Evolutionary conservation across 768 basidiomycete genomes (phyloP).

Genomic region (Lactarius indigo): DNA sequence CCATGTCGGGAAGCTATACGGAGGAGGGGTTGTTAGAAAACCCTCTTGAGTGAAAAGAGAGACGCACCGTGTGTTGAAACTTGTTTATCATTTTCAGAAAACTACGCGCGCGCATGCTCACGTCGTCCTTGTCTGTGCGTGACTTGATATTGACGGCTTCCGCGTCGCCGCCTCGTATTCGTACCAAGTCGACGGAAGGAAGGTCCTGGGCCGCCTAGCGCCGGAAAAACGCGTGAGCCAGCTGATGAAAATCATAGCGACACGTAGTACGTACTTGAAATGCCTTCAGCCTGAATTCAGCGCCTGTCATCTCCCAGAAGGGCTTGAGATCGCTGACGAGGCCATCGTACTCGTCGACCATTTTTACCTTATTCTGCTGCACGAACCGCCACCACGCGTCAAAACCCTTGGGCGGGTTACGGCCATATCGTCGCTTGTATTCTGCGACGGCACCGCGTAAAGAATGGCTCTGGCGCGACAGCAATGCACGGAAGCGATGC

Average conservation of each 20-base stretch:
- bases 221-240: not conserved
- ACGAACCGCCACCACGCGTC: slow-evolving; percentile 89
- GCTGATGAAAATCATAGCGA: slow-evolving; percentile 4
- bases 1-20: slow-evolving; percentile 83
- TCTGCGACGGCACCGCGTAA: slow-evolving; percentile 75
- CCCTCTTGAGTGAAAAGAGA: not conserved
- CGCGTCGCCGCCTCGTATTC: slow-evolving; percentile 62
- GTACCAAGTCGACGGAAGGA: slow-evolving; percentile 84
- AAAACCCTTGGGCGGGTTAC: slow-evolving; percentile 85
- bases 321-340: slow-evolving; percentile 78
- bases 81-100: slow-evolving; percentile 72
- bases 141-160: slow-evolving; percentile 53
- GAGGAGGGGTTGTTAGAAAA: slow-evolving; percentile 6
- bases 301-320: slow-evolving; percentile 73
- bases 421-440: slow-evolving; percentile 73
- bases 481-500: slow-evolving; percentile 56
- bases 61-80: slow-evolving; percentile 58
- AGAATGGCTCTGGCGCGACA: slow-evolving; percentile 76
- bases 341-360: slow-evolving; percentile 88
- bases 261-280: slow-evolving; percentile 43
- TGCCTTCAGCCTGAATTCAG: slow-evolving; percentile 65
- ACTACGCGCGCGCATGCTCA: slow-evolving; percentile 72
- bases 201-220: slow-evolving; percentile 60
- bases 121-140: slow-evolving; percentile 61
- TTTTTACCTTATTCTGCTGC: slow-evolving; percentile 61